Conservation (phyloP, 768 basidiomycete species). For the Naganishia onofrii region DNA sequence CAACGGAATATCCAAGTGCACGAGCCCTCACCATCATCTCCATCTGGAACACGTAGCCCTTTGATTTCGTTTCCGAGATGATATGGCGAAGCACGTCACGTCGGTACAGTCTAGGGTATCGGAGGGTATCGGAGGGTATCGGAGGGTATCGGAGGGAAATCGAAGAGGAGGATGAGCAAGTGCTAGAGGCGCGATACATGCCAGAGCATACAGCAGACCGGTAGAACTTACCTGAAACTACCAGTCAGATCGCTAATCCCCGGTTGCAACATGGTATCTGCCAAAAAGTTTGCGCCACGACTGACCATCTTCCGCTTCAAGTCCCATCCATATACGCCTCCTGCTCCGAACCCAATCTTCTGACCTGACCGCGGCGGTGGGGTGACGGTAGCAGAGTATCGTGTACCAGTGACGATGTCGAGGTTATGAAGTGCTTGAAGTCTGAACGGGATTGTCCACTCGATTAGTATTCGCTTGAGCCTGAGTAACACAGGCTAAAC, state of each 20-base stretch:
- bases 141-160: no score
- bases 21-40: conserved; percentile 93
- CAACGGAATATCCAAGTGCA: conserved; percentile 76
- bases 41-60: conserved; percentile 96
- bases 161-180: no score
- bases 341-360: conserved; percentile 59
- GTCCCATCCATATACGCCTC: conserved; percentile 91
- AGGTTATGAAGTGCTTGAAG: conserved; percentile 80
- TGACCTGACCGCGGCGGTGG: conserved; percentile 38
- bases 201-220: no score
- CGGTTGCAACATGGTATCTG: conserved; percentile 76
- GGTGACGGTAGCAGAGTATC: conserved; percentile 60
- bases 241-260: conserved; percentile 89
- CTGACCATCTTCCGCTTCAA: conserved; percentile 82
- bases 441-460: conserved; percentile 54
- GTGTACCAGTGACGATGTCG: conserved; percentile 89
- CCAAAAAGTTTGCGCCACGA: conserved; percentile 84
- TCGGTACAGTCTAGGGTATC: conserved; percentile 65
- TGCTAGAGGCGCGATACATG: no score
- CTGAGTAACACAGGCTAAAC: conserved; percentile 24
- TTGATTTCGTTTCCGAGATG: conserved; percentile 77
- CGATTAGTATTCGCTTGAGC: background rate
- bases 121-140: background rate
- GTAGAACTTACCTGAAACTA: conserved; percentile 71
- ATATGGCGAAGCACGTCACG: conserved; percentile 72